Evolutionary conservation across 257 asterid species (phyloP), one percentile per base, ranked within the genome.

Genomic region (Capsicum chinense): DNA sequence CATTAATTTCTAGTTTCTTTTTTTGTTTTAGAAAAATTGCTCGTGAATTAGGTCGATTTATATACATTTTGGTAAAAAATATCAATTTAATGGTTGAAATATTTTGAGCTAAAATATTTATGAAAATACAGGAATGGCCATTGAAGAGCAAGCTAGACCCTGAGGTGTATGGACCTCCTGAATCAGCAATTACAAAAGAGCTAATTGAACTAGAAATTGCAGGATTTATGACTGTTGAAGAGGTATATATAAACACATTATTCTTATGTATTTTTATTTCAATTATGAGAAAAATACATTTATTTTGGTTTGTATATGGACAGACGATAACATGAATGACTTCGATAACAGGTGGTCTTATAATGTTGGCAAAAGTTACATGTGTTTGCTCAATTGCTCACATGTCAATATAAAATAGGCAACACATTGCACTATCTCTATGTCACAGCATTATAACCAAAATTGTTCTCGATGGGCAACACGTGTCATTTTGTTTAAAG

Each of bases 81-180:
- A 39, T 39, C 42, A 39, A 39, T 50, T 64, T 64, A 64, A 26
- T 42, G 79, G 13, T 42, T 16, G 56, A 39, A 39, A 39, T 26
- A 39, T 37, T 33, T 33, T 66, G 52, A 37, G 19, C 76, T 37
- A 67, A 42, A 37, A 37, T 74, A 26, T 39, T 39, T 39, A 39
- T 44, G 48, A 44, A 44, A 44, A 4, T 11, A 6, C 76, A 93
- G 99, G 97, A 95, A 86, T 93, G 94, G 94, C 98, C 99, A 16
- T 11, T 94, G 86, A 94, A 89, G 89, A 95, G 99, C 84, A 81
- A 83, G 13, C 93, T 95, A 4, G 99, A 95, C 71, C 92, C 97
- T 3, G 78, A 67, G 62, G 91, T 89, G 64, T 94, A 94, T 59
- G 98, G 98, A n/a, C 92, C 98, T 66, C 85, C 90, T 35, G 95